A percentile compares a stretch with the other conserved stretches of the same genome.
phyloP scores from a whole-genome alignment of 1,284 basidiomycete genomes.

The Tausonia pullulans region DNA sequence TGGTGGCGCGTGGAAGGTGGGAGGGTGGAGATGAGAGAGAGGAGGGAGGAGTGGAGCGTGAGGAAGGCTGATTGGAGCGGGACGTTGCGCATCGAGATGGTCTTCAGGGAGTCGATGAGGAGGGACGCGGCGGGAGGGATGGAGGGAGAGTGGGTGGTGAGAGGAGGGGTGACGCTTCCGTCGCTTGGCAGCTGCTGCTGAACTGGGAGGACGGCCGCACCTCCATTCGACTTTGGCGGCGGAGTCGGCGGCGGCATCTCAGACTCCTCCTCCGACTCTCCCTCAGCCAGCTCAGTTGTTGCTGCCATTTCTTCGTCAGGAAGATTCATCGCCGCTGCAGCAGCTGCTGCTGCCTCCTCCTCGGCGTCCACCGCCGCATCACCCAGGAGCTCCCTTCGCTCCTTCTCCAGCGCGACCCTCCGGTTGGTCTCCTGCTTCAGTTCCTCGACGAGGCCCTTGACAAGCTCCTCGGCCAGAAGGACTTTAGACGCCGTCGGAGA shows the following conservation, averaged over 20 bases:
- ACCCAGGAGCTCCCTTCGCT: constrained; percentile 33
- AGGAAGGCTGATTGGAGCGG: constrained; percentile 20
- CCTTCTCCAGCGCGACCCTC: constrained; percentile 45
- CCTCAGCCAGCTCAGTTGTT: neutral
- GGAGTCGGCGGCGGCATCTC: too few relatives aligned
- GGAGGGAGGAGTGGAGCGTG: constrained; percentile 4
- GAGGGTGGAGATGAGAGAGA: constrained; percentile 7
- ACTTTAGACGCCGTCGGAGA: constrained; percentile 43
- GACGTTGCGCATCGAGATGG: neutral
- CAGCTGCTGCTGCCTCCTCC: neutral
- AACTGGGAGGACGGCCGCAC: too few relatives aligned
- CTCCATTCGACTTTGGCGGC: too few relatives aligned
- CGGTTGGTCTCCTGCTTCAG: constrained; percentile 52
- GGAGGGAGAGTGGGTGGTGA: neutral
- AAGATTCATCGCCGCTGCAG: too few relatives aligned
- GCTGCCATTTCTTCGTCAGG: neutral
- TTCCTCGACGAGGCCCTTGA: constrained; percentile 51
- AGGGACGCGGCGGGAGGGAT: neutral
- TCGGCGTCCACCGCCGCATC: constrained; percentile 15
- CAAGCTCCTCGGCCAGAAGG: constrained; percentile 48
- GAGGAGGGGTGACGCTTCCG: too few relatives aligned
- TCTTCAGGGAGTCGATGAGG: constrained; percentile 1
- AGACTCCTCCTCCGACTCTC: neutral
- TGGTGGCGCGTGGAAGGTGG: constrained; percentile 13
- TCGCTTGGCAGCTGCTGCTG: too few relatives aligned